phyloP scores from a whole-genome alignment of 179 eudicot genomes.

The Gypsophila paniculata region DNA sequence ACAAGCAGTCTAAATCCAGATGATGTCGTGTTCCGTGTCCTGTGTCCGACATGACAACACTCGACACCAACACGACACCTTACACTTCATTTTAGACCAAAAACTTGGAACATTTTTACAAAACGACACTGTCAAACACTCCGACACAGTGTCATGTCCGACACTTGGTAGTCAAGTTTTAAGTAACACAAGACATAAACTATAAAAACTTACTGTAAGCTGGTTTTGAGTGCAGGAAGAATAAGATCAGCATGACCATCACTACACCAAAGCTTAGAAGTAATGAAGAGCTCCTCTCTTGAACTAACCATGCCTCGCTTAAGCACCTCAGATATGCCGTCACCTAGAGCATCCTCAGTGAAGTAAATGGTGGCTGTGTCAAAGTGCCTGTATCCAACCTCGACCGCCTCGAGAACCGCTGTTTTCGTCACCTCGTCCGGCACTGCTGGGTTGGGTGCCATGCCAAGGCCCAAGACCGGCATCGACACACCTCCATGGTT shows the following conservation, averaged over 20 bases:
- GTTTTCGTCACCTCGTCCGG: constrained; percentile 29
- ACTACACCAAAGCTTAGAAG: constrained; percentile 42
- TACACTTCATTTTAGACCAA: too few species aligned
- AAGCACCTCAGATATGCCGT: constrained; percentile 35
- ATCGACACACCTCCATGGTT: constrained; percentile 37
- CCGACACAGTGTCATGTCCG: too few species aligned
- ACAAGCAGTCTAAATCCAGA: too few species aligned
- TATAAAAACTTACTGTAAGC: constrained; percentile 21
- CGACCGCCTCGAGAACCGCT: constrained; percentile 31
- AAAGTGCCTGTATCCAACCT: constrained; percentile 37
- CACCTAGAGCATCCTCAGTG: constrained; percentile 38
- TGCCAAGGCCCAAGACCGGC: constrained; percentile 41
- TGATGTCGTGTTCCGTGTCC: too few species aligned
- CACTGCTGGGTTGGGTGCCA: constrained; percentile 37
- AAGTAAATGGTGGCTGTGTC: constrained; percentile 39
- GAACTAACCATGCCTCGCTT: constrained; percentile 29
- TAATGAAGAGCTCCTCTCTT: constrained; percentile 38
- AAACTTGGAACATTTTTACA: too few species aligned
- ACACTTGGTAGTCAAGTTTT: too few species aligned
- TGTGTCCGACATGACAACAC: too few species aligned
- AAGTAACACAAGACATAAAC: too few species aligned
- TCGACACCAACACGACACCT: too few species aligned
- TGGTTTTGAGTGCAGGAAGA: constrained; percentile 34
- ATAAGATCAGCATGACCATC: constrained; percentile 39
- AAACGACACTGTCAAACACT: too few species aligned